Evolutionary conservation across 768 basidiomycete genomes (phyloP), one percentile per base, ranked within the genome.

Genomic region (Auricularia heimuer): DNA sequence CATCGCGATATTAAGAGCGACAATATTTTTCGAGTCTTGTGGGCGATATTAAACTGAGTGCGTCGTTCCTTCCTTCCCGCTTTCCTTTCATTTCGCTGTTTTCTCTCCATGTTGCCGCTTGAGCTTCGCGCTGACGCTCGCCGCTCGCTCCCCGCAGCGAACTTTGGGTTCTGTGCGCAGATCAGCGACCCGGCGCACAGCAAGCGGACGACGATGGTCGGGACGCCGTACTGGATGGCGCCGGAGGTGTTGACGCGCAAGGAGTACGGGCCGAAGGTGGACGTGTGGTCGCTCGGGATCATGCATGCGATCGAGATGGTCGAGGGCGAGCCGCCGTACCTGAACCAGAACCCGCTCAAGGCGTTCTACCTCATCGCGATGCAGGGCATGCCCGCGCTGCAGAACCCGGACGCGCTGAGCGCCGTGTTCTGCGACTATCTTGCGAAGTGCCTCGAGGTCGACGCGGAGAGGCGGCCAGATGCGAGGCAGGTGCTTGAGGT

Each of bases 1-100:
- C 97, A 99, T 75, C 87, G 97, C 64, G 97, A 99, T 72, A 98
- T 99, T 81, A 98, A 99, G 87, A 92, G 90, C 68, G 97, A 98
- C 77, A 98, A 98, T 75, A 93, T 98, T 18, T 77, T 99, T 78
- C 98, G 67, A 94, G 90, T 71, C 80, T 97, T 82, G 84, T 85
- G 65, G 97, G 97, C 1, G 96, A 98, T 72, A 97, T 99, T 79
- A 98, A 99, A 77, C 85, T 99, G 61, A 98, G 95, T 98, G 72
- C 73, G 92, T 89, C 39, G 7, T 39, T 7, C 39, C 39, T 39
- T 39, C 8, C 39, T 29, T 29, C 29, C 29, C 29, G 29, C 39
- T 39, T 39, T 7, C 39, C 39, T 29, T 29, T 12, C 39, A 12
- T 8, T 12, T 12, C 39, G 7, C 39, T 29, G 29, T 29, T 29